Conservation (phyloP, 257 asterid species). For the Mitragyna speciosa region DNA sequence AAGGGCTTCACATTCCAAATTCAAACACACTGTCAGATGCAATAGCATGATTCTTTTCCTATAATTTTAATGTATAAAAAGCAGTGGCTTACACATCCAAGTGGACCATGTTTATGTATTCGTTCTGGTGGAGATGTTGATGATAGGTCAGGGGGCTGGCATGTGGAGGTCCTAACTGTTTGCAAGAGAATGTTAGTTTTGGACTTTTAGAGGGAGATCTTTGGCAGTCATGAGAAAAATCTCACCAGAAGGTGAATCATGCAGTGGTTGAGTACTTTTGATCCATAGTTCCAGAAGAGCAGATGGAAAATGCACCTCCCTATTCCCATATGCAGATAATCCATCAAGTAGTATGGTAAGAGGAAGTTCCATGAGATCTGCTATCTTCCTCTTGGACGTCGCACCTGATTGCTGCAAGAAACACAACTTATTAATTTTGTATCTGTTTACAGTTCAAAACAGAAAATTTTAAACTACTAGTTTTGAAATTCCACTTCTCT, state of each 20-base stretch:
- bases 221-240: slow-evolving; percentile 12
- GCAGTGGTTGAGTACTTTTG: slow-evolving; percentile 59
- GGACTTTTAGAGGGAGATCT: slow-evolving; percentile 3
- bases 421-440: slow-evolving; percentile 4
- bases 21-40: slow-evolving; percentile 35
- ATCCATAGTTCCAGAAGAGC: slow-evolving; percentile 65
- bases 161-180: slow-evolving; percentile 55
- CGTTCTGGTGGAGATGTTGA: slow-evolving; percentile 60
- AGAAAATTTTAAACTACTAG: slow-evolving; percentile 1
- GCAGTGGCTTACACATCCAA: slow-evolving; percentile 49
- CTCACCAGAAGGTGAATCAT: slow-evolving; percentile 83
- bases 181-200: slow-evolving; percentile 21
- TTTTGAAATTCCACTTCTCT: slow-evolving; percentile 12
- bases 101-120: slow-evolving; percentile 39
- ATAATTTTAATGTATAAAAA: slow-evolving; percentile 1
- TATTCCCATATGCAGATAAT: slow-evolving; percentile 35
- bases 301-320: slow-evolving; percentile 59
- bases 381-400: slow-evolving; percentile 51
- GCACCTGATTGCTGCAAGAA: slow-evolving; percentile 46
- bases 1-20: slow-evolving; percentile 54
- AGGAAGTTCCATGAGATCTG: slow-evolving; percentile 67
- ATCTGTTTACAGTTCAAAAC: neutral
- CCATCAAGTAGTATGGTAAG: slow-evolving; percentile 59
- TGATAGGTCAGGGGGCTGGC: slow-evolving; percentile 65
- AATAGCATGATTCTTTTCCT: neutral